phyloP scores from a whole-genome alignment of 2,329 filamentous ascomycete species.

The Chaetomium olivaceum region DNA sequence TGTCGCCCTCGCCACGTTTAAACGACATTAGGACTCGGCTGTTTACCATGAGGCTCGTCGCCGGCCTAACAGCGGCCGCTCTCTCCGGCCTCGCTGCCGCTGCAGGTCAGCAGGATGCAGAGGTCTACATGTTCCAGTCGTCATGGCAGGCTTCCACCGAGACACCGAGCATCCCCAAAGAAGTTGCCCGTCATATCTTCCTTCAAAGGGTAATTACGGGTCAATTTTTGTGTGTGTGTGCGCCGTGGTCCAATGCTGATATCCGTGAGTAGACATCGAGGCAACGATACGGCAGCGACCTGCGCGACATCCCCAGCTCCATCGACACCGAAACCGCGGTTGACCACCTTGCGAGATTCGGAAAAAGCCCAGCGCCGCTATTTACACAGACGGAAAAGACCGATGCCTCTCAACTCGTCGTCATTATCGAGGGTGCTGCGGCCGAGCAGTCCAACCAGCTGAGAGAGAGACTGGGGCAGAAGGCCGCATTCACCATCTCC shows the following conservation, averaged over 20 bases:
- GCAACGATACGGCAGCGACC: constrained; percentile 45
- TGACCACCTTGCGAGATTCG: constrained; percentile 60
- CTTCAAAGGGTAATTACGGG: constrained; percentile 53
- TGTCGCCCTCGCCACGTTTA: background rate
- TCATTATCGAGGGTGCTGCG: constrained; percentile 60
- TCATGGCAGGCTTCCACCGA: constrained; percentile 37
- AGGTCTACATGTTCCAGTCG: constrained; percentile 55
- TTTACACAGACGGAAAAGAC: constrained; percentile 45
- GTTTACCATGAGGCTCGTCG: constrained; percentile 37
- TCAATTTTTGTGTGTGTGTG: background rate
- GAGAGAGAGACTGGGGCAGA: constrained; percentile 44
- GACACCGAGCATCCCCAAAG: constrained; percentile 50
- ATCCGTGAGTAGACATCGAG: constrained; percentile 27
- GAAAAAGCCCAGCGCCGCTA: constrained; percentile 52
- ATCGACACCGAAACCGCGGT: constrained; percentile 52
- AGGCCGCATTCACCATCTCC: constrained; percentile 52
- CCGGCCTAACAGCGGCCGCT: constrained; percentile 37
- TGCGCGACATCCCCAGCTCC: constrained; percentile 47
- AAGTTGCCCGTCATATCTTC: constrained; percentile 59
- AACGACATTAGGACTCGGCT: background rate
- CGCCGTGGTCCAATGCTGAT: constrained; percentile 5
- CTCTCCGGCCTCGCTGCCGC: constrained; percentile 36
- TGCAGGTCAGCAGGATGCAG: constrained; percentile 44
- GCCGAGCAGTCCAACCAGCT: constrained; percentile 45
- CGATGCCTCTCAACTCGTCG: constrained; percentile 56